Evolutionary conservation across 108 stramenopile species (phyloP).

Genomic region (Cyclostephanos tholiformis): DNA sequence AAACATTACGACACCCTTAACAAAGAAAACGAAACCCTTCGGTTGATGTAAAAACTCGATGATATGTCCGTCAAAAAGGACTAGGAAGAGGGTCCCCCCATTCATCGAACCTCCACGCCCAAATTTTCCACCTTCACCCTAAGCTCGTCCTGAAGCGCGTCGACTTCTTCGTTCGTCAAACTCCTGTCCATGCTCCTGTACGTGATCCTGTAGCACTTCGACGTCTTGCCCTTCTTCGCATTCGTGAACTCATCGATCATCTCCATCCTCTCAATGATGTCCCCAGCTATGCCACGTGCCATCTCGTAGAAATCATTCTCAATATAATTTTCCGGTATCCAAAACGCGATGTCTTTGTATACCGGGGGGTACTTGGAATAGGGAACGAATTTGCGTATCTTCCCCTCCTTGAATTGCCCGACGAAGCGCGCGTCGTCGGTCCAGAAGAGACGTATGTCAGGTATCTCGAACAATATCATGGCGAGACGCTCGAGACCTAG

Average conservation of each 20-base stretch:
- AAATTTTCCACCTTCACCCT: constrained; percentile 46
- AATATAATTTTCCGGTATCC: constrained; percentile 71
- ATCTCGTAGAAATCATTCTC: constrained; percentile 84
- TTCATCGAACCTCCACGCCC: constrained; percentile 67
- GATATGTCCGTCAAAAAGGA: too few relatives aligned
- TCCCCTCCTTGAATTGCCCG: constrained; percentile 79
- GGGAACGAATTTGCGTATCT: constrained; percentile 65
- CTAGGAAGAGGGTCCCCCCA: too few relatives aligned
- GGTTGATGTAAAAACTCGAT: too few relatives aligned
- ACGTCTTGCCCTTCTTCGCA: constrained; percentile 71
- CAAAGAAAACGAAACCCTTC: not conserved
- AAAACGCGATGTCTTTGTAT: constrained; percentile 85
- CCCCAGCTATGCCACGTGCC: constrained; percentile 79
- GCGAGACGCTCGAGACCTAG: constrained; percentile 91
- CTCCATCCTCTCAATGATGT: constrained; percentile 81
- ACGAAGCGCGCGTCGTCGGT: constrained; percentile 88
- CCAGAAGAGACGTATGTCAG: constrained; percentile 95
- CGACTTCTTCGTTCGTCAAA: constrained; percentile 86
- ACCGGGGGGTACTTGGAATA: constrained; percentile 89
- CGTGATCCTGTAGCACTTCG: constrained; percentile 79
- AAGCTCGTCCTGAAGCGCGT: constrained; percentile 69
- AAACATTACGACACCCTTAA: too few relatives aligned
- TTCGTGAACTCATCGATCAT: constrained; percentile 83
- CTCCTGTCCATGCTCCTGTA: constrained; percentile 87
- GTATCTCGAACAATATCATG: constrained; percentile 95